A percentile compares a stretch with the other conserved stretches of the same genome.
phyloP scores from a whole-genome alignment of 208 protist genomes.

The Trypanosoma cruzi region DNA sequence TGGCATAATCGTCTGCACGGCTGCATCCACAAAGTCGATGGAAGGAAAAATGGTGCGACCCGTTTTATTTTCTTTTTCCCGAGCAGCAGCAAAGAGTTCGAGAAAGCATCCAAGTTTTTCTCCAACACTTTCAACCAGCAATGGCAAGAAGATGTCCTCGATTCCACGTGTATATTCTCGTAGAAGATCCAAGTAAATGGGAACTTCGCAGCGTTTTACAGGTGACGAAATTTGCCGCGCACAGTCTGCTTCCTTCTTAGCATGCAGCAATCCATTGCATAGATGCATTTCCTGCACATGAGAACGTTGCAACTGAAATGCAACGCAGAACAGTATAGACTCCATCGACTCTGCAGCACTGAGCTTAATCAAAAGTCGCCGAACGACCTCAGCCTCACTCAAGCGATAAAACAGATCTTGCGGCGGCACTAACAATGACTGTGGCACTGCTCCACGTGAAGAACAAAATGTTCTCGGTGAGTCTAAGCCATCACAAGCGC shows the following conservation, averaged over 20 bases:
- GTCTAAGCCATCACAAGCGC: background rate
- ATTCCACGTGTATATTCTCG: background rate
- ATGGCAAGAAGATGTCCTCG: background rate
- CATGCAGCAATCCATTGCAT: no score
- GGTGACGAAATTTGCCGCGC: background rate
- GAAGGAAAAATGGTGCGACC: background rate
- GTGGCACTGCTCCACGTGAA: background rate
- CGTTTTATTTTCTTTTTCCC: background rate
- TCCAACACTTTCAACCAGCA: background rate
- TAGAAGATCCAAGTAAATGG: background rate
- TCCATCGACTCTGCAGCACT: conserved; percentile 6
- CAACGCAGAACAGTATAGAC: conserved; percentile 1
- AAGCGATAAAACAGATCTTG: conserved; percentile 5
- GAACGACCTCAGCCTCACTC: conserved; percentile 8
- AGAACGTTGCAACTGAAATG: background rate
- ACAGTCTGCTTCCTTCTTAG: background rate
- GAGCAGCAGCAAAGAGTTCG: background rate
- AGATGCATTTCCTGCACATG: background rate
- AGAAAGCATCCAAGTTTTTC: background rate
- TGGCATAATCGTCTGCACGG: background rate
- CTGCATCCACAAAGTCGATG: background rate
- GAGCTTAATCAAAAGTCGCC: conserved; percentile 14
- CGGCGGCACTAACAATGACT: background rate
- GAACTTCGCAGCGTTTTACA: background rate
- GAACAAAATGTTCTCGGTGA: background rate